Evolutionary conservation across 2,329 filamentous ascomycete genomes (phyloP), one percentile per base, ranked within the genome.

Genomic region (Ilyonectria sp.): DNA sequence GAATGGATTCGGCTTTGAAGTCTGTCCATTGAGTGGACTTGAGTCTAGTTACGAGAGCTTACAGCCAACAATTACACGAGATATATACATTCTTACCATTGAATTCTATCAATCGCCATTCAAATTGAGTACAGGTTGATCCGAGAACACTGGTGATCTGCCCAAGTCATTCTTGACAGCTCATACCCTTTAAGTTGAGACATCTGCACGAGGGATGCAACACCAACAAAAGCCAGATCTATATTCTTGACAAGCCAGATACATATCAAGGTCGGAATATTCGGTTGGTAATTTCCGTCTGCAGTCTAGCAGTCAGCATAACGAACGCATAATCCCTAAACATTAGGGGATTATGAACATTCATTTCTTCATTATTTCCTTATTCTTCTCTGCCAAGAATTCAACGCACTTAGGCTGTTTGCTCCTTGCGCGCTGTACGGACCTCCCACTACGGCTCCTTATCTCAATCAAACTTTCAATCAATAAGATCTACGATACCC

Each of bases 401-500:
- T 6, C 7, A 43, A n/a, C 17, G 15, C n/a, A 43, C 15, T n/a
- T 43, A 19, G 40, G 40, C 40, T 43, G n/a, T 43, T 7, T n/a
- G 17, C 17, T 43, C 40, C 40, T 43, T 43, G 17, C 7, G 40
- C 3, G 40, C 40, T n/a, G 15, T n/a, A 43, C 17, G 15, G 15
- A 5, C n/a, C 29, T 35, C 29, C 35, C 29, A 21, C 31, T n/a
- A 19, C 31, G 21, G 11, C n/a, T 35, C 5, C 26, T n/a, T n/a
- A 50, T 50, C 47, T 11, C 6, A 46, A 43, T 57, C 13, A 9
- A n/a, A 6, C 10, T 33, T 6, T 9, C 15, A 23, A 21, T 50
- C 33, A 52, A 60, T 60, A 52, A 49, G 63, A 60, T 58, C 43
- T 21, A 33, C 43, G n/a, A n/a, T 17, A 15, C 23, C 17, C 9